Evolutionary conservation across 176 grass and related monocot species (phyloP).

Genomic region (Avena eriantha): DNA sequence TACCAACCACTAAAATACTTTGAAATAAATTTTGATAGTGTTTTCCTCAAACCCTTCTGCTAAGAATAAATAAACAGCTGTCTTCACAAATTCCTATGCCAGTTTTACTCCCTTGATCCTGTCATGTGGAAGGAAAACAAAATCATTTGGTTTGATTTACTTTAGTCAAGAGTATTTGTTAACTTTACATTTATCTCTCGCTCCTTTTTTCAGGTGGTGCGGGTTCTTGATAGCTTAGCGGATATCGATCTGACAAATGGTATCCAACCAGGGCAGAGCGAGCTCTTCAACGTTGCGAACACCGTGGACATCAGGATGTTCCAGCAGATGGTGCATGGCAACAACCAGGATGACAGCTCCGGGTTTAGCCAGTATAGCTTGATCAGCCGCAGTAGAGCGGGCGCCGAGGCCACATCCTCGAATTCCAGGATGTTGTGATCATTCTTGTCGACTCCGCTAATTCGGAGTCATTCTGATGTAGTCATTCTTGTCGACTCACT

Average conservation of each 20-base stretch:
- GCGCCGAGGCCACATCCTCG: slow-evolving; percentile 30
- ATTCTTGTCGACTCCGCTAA: background rate
- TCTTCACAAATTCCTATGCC: background rate
- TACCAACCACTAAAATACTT: background rate
- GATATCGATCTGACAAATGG: slow-evolving; percentile 90
- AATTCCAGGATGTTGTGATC: slow-evolving; percentile 49
- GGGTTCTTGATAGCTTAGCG: slow-evolving; percentile 73
- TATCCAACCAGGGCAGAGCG: slow-evolving; percentile 76
- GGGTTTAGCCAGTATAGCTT: slow-evolving; percentile 66
- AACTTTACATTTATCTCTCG: background rate
- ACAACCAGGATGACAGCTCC: slow-evolving; percentile 56
- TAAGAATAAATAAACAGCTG: background rate
- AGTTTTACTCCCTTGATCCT: background rate
- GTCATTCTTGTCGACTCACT: slow-evolving; percentile 31
- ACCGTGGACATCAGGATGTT: slow-evolving; percentile 84
- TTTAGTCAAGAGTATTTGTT: background rate
- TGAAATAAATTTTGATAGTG: background rate
- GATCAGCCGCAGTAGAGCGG: slow-evolving; percentile 35
- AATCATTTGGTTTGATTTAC: background rate
- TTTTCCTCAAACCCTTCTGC: background rate
- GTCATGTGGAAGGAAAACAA: background rate
- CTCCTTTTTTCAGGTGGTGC: slow-evolving; percentile 62
- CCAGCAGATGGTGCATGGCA: slow-evolving; percentile 74
- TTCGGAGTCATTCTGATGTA: slow-evolving; percentile 21
- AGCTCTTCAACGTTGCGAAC: slow-evolving; percentile 81